These are phyloP conservation scores for Cynanchum wilfordii DNA, from an alignment of 257 asterid species.

Conservation along the genomic window DNA sequence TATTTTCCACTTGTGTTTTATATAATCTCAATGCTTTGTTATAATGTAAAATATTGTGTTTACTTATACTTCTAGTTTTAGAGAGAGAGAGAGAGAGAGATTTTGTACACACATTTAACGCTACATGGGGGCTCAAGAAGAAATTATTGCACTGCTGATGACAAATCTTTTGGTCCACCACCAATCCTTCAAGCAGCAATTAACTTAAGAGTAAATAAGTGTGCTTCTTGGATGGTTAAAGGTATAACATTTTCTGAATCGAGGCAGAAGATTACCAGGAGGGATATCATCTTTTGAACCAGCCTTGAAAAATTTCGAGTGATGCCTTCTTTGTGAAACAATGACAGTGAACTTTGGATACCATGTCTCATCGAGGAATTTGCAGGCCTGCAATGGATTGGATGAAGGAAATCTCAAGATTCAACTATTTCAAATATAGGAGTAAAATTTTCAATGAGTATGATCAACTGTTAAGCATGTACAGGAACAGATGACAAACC, in stretches of 20 bases:
- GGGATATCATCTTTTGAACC: constrained; percentile 25
- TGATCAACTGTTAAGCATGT: not conserved
- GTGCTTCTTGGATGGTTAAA: not conserved
- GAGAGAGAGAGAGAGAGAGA: not conserved
- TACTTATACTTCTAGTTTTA: not conserved
- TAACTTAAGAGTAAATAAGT: not conserved
- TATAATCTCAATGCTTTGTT: not conserved
- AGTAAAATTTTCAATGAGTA: not conserved
- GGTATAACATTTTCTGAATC: not conserved
- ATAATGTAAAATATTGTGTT: not conserved
- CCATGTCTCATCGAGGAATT: constrained; percentile 45
- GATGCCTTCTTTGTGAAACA: constrained; percentile 44
- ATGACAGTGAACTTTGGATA: constrained; percentile 43
- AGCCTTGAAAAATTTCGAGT: constrained; percentile 40
- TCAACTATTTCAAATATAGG: not conserved
- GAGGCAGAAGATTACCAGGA: constrained; percentile 29
- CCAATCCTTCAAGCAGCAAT: constrained; percentile 18
- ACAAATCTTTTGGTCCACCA: constrained; percentile 21
- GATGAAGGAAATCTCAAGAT: not conserved
- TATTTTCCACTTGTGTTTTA: not conserved
- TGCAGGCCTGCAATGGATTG: constrained; percentile 31
- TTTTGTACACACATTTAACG: constrained; percentile 5
- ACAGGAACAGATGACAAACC: constrained; percentile 22
- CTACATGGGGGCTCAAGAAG: constrained; percentile 18
- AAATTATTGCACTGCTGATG: constrained; percentile 17